Conservation (phyloP, 768 basidiomycete genomes). For the Hemileccinum impolitum region DNA sequence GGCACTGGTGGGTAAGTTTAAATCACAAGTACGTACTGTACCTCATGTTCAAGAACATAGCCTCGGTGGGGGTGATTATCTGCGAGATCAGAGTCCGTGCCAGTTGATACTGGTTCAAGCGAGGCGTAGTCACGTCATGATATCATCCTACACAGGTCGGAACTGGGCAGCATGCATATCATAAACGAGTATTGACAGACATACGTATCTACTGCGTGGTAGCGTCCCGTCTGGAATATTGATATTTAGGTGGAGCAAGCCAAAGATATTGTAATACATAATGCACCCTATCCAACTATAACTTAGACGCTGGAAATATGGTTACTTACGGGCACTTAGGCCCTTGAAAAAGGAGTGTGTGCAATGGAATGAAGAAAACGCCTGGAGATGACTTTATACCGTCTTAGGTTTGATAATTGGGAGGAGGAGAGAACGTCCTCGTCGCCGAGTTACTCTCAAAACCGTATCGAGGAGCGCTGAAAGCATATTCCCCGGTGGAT, state of each 20-base stretch:
- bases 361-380: neutral
- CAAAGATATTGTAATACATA: conserved; percentile 19
- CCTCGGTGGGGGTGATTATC: neutral
- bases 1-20: conserved; percentile 4
- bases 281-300: conserved; percentile 14
- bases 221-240: neutral
- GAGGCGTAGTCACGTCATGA: neutral
- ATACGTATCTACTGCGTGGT: neutral
- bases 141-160: neutral
- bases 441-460: conserved; percentile 14
- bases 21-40: neutral
- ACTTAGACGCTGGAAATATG: conserved; percentile 17
- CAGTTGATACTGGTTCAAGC: conserved; percentile 1
- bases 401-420: conserved; percentile 15
- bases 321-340: conserved; percentile 1
- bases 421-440: conserved; percentile 15
- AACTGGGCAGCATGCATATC: too few relatives aligned
- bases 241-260: conserved; percentile 3
- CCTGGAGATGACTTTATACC: neutral
- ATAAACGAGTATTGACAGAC: neutral
- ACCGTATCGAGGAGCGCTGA: conserved; percentile 22
- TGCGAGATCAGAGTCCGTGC: conserved; percentile 1
- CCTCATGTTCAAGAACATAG: conserved; percentile 16
- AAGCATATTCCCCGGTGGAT: conserved; percentile 21
- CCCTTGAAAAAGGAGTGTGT: conserved; percentile 5